Evolutionary conservation across 2,329 filamentous ascomycete genomes (phyloP).

Genomic region (Graphiopsis chlorocephala): DNA sequence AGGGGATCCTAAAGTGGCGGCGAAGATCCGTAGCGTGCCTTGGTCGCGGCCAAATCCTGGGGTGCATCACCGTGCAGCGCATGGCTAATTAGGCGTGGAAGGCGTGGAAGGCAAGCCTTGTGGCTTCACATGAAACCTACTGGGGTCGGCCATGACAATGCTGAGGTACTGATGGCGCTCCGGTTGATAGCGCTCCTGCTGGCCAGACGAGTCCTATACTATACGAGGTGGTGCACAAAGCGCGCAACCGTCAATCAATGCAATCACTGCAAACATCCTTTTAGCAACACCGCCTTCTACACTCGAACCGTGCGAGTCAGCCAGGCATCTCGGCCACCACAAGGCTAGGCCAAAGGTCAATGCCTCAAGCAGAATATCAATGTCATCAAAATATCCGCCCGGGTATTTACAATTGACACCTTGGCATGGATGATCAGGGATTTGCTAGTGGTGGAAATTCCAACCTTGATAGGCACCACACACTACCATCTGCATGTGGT

Average conservation of each 20-base stretch:
- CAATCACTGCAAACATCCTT: not conserved
- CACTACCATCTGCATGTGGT: not conserved
- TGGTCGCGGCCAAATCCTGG: not conserved
- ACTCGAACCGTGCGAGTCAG: not conserved
- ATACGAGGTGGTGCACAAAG: not conserved
- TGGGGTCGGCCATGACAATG: not conserved
- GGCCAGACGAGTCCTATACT: not conserved
- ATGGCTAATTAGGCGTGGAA: not conserved
- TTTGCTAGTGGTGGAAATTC: constrained; percentile 1
- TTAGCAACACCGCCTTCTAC: not conserved
- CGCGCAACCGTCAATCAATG: not conserved
- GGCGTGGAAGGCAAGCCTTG: not conserved
- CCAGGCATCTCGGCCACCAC: not conserved
- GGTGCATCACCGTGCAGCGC: not conserved
- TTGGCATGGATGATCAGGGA: not conserved
- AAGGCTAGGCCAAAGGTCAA: not conserved
- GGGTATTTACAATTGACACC: not conserved
- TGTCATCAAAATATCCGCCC: not conserved
- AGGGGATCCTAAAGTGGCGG: not conserved
- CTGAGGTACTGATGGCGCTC: not conserved
- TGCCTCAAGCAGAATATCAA: not conserved
- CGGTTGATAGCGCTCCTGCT: not conserved
- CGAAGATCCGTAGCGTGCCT: not conserved
- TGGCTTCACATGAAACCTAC: not conserved
- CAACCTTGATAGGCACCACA: not conserved